Conservation (phyloP, 129 eudicot genomes). For the Sambucus nigra region DNA sequence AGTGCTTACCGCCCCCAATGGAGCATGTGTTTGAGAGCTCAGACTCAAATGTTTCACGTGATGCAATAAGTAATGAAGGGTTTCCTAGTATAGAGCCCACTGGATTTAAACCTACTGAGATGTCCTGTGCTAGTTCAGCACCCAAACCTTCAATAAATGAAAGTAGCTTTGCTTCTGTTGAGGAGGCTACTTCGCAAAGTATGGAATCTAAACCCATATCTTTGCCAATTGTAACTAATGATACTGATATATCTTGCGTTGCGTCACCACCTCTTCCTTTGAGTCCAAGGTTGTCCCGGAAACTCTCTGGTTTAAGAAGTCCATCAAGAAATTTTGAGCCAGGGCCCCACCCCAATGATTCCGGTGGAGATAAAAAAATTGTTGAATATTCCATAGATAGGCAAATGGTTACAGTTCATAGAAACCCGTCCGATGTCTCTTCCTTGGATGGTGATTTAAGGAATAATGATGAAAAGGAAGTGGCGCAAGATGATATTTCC, state of each 20-base stretch:
- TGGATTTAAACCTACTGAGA: constrained; percentile 42
- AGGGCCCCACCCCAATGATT: constrained; percentile 32
- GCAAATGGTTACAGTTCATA: constrained; percentile 45
- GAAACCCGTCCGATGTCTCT: constrained; percentile 30
- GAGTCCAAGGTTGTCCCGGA: constrained; percentile 57
- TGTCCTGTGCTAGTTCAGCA: constrained; percentile 27
- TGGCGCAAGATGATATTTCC: constrained; percentile 31
- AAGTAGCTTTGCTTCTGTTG: constrained; percentile 32
- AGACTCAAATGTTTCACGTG: constrained; percentile 50
- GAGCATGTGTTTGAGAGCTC: constrained; percentile 56
- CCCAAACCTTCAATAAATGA: constrained; percentile 23
- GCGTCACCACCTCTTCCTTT: constrained; percentile 48
- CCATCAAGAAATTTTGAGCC: constrained; percentile 35
- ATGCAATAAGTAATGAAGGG: constrained; percentile 36
- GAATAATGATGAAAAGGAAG: constrained; percentile 36
- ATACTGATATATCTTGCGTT: constrained; percentile 28
- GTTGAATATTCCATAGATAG: constrained; percentile 61
- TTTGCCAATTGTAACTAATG: constrained; percentile 22
- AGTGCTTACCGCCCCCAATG: constrained; percentile 78
- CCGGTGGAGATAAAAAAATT: constrained; percentile 34
- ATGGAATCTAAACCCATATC: constrained; percentile 30
- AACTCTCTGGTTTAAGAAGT: constrained; percentile 56
- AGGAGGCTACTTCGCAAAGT: constrained; percentile 20
- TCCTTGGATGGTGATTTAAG: constrained; percentile 31
- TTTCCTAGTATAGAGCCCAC: constrained; percentile 36